A percentile compares a stretch with the other conserved stretches of the same genome.
phyloP scores from a whole-genome alignment of 805 yeast genomes.

The Maudiozyma pseudohumilis region DNA sequence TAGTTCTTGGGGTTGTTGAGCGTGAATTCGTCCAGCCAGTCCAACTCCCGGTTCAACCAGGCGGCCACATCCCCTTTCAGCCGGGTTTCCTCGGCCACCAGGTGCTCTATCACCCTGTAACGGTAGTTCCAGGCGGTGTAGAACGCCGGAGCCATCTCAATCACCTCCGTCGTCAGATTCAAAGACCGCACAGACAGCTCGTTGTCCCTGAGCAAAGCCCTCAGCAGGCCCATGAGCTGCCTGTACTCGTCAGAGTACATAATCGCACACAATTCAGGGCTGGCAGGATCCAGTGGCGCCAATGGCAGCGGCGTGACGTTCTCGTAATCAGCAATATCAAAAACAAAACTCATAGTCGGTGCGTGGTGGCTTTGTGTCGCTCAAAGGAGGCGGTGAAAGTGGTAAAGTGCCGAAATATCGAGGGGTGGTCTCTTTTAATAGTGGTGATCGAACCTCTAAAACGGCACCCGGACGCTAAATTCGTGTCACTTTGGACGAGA shows the following conservation, averaged over 20 bases:
- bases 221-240: slow-evolving; percentile 46
- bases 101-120: slow-evolving; percentile 37
- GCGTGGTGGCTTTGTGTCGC: too few relatives aligned
- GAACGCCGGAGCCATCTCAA: slow-evolving; percentile 73
- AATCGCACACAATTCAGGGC: slow-evolving; percentile 46
- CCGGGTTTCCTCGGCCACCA: slow-evolving; percentile 25
- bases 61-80: neutral
- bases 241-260: slow-evolving; percentile 66
- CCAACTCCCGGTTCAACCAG: slow-evolving; percentile 43
- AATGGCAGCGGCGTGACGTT: slow-evolving; percentile 38
- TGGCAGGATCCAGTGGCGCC: slow-evolving; percentile 33
- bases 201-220: slow-evolving; percentile 46
- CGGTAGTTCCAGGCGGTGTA: slow-evolving; percentile 83
- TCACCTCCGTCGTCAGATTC: slow-evolving; percentile 51
- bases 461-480: too few relatives aligned
- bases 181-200: slow-evolving; percentile 69
- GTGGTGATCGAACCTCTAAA: too few relatives aligned
- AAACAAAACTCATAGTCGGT: too few relatives aligned
- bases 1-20: slow-evolving; percentile 78
- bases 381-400: too few relatives aligned
- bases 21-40: slow-evolving; percentile 73
- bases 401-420: too few relatives aligned
- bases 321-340: slow-evolving; percentile 21
- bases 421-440: too few relatives aligned
- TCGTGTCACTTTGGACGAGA: too few relatives aligned